These are phyloP conservation scores for Stachybotrys echinatus DNA, from an alignment of 2,329 filamentous ascomycete genomes.

Conservation along the genomic window DNA sequence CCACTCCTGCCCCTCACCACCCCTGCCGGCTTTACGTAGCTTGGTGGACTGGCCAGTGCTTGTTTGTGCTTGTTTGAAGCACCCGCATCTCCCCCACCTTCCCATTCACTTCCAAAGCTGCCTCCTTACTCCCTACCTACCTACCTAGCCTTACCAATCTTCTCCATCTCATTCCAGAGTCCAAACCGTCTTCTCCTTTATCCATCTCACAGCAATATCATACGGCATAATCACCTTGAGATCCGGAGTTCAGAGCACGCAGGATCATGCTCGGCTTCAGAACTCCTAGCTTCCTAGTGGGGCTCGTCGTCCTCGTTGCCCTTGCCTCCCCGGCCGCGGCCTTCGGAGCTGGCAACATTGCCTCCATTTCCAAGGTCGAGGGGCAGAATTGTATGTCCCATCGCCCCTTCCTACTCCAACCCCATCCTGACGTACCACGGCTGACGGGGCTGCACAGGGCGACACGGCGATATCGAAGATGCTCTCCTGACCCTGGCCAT, in stretches of 20 bases:
- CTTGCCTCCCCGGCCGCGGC: conserved; percentile 66
- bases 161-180: background rate
- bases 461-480: conserved; percentile 91
- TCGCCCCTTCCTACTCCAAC: background rate
- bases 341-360: conserved; percentile 88
- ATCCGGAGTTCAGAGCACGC: conserved; percentile 4
- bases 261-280: conserved; percentile 42
- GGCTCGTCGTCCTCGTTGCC: conserved; percentile 56
- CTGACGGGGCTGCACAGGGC: conserved; percentile 43
- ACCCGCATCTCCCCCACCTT: background rate
- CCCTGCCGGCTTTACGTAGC: background rate
- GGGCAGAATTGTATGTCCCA: conserved; percentile 67
- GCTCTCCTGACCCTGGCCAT: conserved; percentile 68
- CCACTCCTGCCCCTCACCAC: background rate
- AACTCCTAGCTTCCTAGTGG: conserved; percentile 46
- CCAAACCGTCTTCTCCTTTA: too few relatives aligned
- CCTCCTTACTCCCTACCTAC: too few relatives aligned
- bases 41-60: background rate
- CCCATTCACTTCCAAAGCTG: background rate
- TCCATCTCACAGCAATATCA: too few relatives aligned
- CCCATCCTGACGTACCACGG: background rate
- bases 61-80: background rate
- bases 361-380: conserved; percentile 72
- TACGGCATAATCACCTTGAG: too few relatives aligned
- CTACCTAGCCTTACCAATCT: too few relatives aligned